phyloP scores from a whole-genome alignment of 2,329 filamentous ascomycete species.

The Fragosphaeria purpurea region DNA sequence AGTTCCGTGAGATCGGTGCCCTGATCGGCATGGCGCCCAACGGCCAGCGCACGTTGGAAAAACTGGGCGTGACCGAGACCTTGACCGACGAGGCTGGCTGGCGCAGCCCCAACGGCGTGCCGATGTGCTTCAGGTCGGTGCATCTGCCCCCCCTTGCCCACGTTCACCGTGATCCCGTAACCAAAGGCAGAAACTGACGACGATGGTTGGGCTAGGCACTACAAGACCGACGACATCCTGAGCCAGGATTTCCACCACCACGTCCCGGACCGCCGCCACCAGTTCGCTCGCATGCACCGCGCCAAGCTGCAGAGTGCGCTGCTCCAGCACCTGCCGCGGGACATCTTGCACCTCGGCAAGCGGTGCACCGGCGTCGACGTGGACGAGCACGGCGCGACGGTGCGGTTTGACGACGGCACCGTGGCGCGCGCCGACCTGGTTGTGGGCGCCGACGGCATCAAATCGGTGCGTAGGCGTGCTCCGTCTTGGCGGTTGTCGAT shows the following conservation, averaged over 20 bases:
- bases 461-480: conserved; percentile 29
- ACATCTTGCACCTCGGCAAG: conserved; percentile 3
- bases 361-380: conserved; percentile 25
- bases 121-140: conserved; percentile 3
- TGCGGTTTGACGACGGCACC: conserved; percentile 44
- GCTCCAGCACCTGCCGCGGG: not conserved
- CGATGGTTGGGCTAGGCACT: not conserved
- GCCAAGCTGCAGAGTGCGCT: conserved; percentile 4
- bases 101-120: conserved; percentile 4
- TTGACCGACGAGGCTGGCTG: conserved; percentile 4
- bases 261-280: conserved; percentile 5
- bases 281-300: conserved; percentile 5
- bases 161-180: not conserved
- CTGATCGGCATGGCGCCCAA: conserved; percentile 5
- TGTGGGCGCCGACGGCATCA: conserved; percentile 57
- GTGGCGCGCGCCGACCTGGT: conserved; percentile 46
- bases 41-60: conserved; percentile 6
- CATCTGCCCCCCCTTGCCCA: too few relatives aligned
- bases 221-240: conserved; percentile 3
- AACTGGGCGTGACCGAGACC: conserved; percentile 1
- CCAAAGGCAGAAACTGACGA: too few relatives aligned
- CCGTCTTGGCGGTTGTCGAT: not conserved
- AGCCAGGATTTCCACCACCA: conserved; percentile 2
- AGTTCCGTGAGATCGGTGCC: conserved; percentile 4
- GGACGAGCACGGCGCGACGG: conserved; percentile 36